These are phyloP conservation scores for Solanum chilense DNA, from an alignment of 257 asterid species.

Conservation along the genomic window DNA sequence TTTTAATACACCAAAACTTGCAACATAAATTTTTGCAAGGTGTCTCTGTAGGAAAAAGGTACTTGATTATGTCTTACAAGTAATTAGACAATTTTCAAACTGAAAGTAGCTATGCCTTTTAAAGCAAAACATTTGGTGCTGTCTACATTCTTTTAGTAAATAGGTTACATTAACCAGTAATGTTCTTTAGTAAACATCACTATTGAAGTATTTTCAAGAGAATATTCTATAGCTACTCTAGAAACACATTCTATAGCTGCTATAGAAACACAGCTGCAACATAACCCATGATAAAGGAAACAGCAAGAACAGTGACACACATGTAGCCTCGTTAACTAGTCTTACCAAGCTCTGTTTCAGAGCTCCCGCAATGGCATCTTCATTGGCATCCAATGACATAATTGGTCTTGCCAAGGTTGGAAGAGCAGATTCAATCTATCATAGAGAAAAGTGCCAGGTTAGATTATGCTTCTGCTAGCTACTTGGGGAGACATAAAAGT, in stretches of 20 bases:
- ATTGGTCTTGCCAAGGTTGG: constrained; percentile 93
- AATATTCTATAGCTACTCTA: neutral
- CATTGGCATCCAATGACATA: constrained; percentile 87
- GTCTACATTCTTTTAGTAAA: neutral
- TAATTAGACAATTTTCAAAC: neutral
- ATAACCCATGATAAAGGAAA: neutral
- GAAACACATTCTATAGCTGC: neutral
- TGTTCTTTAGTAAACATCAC: neutral
- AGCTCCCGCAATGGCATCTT: constrained; percentile 87
- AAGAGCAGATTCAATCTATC: constrained; percentile 86
- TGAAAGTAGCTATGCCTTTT: neutral
- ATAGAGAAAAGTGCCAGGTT: constrained; percentile 19
- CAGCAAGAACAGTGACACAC: neutral
- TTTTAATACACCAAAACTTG: neutral
- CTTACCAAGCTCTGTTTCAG: constrained; percentile 90
- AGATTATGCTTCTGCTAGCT: neutral
- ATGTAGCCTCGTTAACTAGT: neutral
- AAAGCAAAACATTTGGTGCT: neutral
- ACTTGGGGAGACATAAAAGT: neutral
- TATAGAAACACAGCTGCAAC: neutral
- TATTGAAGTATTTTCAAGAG: neutral
- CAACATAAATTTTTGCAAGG: neutral
- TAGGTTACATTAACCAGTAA: neutral
- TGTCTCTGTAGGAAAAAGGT: neutral
- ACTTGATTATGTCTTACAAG: neutral